Base-by-base conservation (phyloP, 1,139 yeast genomes). In the Yamadazyma mexicana region DNA sequence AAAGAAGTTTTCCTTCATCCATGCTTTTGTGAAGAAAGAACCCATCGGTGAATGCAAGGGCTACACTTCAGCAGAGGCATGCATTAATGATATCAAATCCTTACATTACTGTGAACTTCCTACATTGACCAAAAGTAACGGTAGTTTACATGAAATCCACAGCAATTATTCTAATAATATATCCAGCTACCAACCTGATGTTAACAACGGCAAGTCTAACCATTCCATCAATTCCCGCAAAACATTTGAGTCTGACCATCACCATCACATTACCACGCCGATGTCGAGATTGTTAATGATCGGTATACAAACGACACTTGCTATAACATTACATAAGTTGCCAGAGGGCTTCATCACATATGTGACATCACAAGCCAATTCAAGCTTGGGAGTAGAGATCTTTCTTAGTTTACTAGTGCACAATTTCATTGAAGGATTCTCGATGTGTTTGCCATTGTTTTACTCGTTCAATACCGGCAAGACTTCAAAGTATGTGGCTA, bases 341-440 rank as follows among this genome's bases (percentile, higher is more conserved):
- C 98, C 98, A 0, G 98, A 92, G 62, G 98, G 98, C 0, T 87
- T 92, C 53, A 79, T 92, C 40, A 85, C 95, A 29, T 92, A 76
- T 58, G 79, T 91, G 1, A 85, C 95, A 0, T 75, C 89, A 0
- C 79, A 80, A 48, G 87, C 95, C 1, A 81, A 87, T 54, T 80
- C 84, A 1, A 64, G 74, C 35, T 64, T 89, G 23, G 98, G 98
- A 0, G 55, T 88, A 25, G 77, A 87, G 14, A 87, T 92, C 10
- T 91, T 92, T 54, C 58, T 89, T 17, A 88, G 96, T 40, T 72
- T 92, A 51, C 79, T 91, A 16, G 78, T 91, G 23, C 98, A 92
- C 64, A 92, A 92, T 61, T 81, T 88, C 50, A 84, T 91, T n/a
- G 98, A 92, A 61, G 98, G 98, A 0, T 89, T 92, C 58, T 81